phyloP scores from a whole-genome alignment of 768 basidiomycete genomes.

The Myochromella boudieri region DNA sequence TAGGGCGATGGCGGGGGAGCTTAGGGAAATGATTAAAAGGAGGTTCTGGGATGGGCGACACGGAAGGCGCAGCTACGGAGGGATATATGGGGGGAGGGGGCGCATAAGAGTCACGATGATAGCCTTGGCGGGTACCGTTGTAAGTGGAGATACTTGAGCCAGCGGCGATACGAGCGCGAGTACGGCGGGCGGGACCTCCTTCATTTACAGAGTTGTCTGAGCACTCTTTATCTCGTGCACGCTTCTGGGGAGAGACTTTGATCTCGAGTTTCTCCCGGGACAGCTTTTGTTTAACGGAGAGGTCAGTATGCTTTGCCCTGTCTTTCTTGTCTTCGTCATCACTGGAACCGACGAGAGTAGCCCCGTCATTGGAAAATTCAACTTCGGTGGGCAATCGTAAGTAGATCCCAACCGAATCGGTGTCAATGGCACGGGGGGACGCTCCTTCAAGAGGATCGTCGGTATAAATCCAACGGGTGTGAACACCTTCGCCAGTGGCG shows the following conservation, averaged over 20 bases:
- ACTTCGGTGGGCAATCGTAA: too few species aligned
- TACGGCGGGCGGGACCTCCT: not conserved
- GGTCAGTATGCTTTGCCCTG: not conserved
- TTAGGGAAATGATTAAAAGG: slow-evolving; percentile 14
- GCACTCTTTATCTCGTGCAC: too few species aligned
- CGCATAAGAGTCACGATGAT: not conserved
- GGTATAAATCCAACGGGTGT: slow-evolving; percentile 2
- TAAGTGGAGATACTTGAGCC: not conserved
- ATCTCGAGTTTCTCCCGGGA: too few species aligned
- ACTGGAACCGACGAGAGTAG: not conserved
- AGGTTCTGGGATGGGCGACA: not conserved
- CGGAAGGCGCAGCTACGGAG: not conserved
- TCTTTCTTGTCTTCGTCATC: not conserved
- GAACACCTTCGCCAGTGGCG: not conserved
- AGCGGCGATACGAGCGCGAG: not conserved
- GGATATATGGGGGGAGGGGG: not conserved
- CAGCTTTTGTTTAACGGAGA: too few species aligned
- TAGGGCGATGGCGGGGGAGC: slow-evolving; percentile 5
- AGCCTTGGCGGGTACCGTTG: not conserved
- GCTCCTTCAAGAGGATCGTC: too few species aligned
- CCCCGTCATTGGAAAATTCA: not conserved
- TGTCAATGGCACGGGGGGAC: too few species aligned
- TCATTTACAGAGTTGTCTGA: not conserved
- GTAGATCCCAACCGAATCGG: too few species aligned
- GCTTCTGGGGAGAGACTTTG: too few species aligned